Evolutionary conservation across 2,329 filamentous ascomycete genomes (phyloP).

Genomic region (Microdochium bolleyi): DNA sequence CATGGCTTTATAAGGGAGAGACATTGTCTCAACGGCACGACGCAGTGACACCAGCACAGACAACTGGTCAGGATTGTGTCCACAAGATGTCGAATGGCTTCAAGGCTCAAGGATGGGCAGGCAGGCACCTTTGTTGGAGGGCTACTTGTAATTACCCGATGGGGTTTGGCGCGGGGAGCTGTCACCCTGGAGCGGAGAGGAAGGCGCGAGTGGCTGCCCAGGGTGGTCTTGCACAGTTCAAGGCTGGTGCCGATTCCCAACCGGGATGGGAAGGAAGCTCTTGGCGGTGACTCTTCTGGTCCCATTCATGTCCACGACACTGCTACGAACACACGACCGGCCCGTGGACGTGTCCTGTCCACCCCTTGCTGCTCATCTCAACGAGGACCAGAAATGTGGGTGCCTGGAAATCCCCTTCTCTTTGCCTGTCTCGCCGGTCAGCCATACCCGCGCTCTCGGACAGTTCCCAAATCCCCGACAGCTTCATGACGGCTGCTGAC

Average conservation of each 20-base stretch:
- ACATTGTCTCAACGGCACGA: not conserved
- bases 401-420: too few relatives aligned
- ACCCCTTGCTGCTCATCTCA: too few relatives aligned
- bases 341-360: too few relatives aligned
- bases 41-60: too few relatives aligned
- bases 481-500: not conserved
- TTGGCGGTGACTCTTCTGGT: too few relatives aligned
- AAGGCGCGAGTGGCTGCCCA: not conserved
- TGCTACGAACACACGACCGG: too few relatives aligned
- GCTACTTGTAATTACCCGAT: not conserved
- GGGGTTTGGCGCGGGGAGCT: not conserved
- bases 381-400: too few relatives aligned
- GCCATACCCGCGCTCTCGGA: too few relatives aligned
- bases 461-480: not conserved
- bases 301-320: too few relatives aligned
- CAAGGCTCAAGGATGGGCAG: too few relatives aligned
- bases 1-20: not conserved
- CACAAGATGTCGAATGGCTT: not conserved
- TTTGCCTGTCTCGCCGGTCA: too few relatives aligned
- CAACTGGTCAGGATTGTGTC: not conserved
- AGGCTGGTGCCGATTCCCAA: not conserved
- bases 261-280: too few relatives aligned
- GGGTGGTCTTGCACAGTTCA: not conserved
- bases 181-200: not conserved
- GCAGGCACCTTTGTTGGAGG: not conserved